These are phyloP conservation scores for Aspergillus unguis DNA, from an alignment of 2,329 filamentous ascomycete species.

Conservation along the genomic window DNA sequence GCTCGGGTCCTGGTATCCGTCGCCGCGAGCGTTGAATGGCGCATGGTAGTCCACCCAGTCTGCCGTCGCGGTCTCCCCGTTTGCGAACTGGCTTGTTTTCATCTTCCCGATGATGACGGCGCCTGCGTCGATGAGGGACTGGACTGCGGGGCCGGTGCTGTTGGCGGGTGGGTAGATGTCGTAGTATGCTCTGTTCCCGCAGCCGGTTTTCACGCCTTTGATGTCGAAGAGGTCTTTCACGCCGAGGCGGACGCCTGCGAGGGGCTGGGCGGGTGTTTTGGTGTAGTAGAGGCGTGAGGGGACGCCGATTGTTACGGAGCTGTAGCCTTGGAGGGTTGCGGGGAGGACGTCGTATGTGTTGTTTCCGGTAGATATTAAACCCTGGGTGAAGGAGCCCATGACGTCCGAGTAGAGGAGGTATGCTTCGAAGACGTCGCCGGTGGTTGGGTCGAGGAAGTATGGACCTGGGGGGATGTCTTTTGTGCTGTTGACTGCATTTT, in stretches of 20 bases:
- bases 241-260: slow-evolving; percentile 59
- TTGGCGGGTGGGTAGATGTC: slow-evolving; percentile 49
- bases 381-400: slow-evolving; percentile 1
- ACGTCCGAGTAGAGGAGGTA: slow-evolving; percentile 4
- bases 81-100: slow-evolving; percentile 29
- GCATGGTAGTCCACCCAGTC: slow-evolving; percentile 31
- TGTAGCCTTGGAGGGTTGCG: not conserved
- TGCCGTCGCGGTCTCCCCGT: slow-evolving; percentile 19
- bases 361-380: not conserved
- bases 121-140: slow-evolving; percentile 57
- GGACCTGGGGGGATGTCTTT: not conserved
- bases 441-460: not conserved
- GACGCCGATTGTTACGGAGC: slow-evolving; percentile 47
- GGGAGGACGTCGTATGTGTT: not conserved
- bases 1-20: slow-evolving; percentile 33
- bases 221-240: slow-evolving; percentile 63
- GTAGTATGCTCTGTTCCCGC: slow-evolving; percentile 59
- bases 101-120: slow-evolving; percentile 41
- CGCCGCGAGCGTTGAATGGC: slow-evolving; percentile 35
- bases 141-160: slow-evolving; percentile 50
- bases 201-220: slow-evolving; percentile 53
- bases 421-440: not conserved
- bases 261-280: slow-evolving; percentile 40
- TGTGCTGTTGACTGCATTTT: not conserved
- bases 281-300: slow-evolving; percentile 61